These are phyloP conservation scores for Triglochin maritima DNA, from an alignment of 106 monocot species.

Conservation along the genomic window DNA sequence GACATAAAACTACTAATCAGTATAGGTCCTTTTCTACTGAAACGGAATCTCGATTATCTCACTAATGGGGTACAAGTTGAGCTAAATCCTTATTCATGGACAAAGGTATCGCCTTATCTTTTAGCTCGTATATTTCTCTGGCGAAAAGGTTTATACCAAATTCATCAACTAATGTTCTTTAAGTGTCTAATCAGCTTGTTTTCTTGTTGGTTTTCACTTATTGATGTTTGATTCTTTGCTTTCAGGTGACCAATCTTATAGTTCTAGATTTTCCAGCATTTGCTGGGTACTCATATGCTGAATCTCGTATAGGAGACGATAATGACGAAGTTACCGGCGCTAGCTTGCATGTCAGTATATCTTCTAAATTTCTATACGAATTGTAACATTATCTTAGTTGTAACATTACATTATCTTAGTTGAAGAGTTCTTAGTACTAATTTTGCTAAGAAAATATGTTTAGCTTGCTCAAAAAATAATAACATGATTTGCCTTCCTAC, in stretches of 20 bases:
- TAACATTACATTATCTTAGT: no score
- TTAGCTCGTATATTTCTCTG: not conserved
- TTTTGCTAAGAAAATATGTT: no score
- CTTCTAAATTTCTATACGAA: no score
- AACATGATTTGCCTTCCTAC: no score
- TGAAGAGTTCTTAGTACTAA: no score
- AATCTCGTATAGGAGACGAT: not conserved
- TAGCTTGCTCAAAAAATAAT: no score
- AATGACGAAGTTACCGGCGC: not conserved
- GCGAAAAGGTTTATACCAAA: no score
- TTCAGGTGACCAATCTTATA: constrained; percentile 2
- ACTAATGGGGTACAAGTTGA: constrained; percentile 11
- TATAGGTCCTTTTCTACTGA: constrained; percentile 37
- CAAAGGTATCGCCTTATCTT: constrained; percentile 22
- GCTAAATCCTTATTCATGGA: constrained; percentile 40
- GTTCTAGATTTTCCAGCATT: not conserved
- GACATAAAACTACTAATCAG: not conserved
- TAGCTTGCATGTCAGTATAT: not conserved
- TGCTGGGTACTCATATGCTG: constrained; percentile 6
- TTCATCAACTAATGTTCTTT: no score
- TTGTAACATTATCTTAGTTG: no score
- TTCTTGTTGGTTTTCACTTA: not conserved
- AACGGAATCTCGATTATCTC: constrained; percentile 5
- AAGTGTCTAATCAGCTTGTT: not conserved
- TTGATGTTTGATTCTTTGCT: not conserved